Base-by-base conservation (phyloP, 2,329 filamentous ascomycete species). In the Aspergillus jensenii region DNA sequence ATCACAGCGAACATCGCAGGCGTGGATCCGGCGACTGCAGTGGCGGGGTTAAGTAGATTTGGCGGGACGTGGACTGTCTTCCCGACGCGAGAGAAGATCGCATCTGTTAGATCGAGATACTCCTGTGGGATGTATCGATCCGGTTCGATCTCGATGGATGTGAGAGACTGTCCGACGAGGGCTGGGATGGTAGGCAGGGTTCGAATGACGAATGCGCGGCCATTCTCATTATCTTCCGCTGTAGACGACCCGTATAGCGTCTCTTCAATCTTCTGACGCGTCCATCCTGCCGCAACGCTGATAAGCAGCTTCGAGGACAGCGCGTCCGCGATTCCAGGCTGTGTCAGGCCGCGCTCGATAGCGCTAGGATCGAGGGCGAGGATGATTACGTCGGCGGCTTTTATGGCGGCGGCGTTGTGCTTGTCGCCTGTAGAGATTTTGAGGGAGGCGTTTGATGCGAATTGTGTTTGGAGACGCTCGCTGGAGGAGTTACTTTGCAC, bases 1-100 rank as follows among this genome's bases (percentile, higher is more conserved):
- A 87, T 77, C 6, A 88, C 71, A 0, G 84, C 83, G 44, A 82
- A 81, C 68, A 88, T 87, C 0, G 85, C 85, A 1, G 84, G 84
- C 0, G 84, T 85, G 0, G 84, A 86, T 1, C 85, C 84, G 4
- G 82, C 86, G 3, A 87, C 76, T 0, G 84, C 83, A 0, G 84
- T 87, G 39, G 76, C 76, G 2, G 78, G 83, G 66, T 86, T 82
- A 81, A 87, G 84, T 41, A 78, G 73, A 1, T 73, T 68, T 0
- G 83, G 75, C 0, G 82, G 79, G 0, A 87, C 75, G 19, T 78
- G 76, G 5, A 82, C 77, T 2, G 82, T 78, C 8, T 71, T 69
- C 5, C 79, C 78, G 25, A 80, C 73, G 2, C 78, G 78, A 11
- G 76, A 79, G 72, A 88, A 87, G 37, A 87, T 84, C 75, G 55